Base-by-base conservation (phyloP, 2,329 filamentous ascomycete species). In the Alternaria metachromatica region DNA sequence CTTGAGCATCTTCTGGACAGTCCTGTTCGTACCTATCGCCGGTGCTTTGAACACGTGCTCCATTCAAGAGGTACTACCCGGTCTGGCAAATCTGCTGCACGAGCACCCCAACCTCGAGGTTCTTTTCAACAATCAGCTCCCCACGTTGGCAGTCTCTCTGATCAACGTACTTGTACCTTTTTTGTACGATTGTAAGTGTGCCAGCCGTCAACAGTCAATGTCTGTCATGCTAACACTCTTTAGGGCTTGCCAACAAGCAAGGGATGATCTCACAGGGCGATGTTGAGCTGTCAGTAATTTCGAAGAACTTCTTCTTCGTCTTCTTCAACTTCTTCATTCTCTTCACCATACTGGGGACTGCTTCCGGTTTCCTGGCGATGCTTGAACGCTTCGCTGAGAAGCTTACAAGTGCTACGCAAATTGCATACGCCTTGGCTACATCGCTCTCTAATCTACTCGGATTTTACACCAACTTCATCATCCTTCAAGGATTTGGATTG, bases 291-390 rank as follows among this genome's bases (percentile, higher is more conserved):
- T 98, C 96, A 0, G 86, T 96, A 48, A 95, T 99, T 69, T 97
- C 93, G 58, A 99, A 99, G 83, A 99, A 98, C 80, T 99, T 98
- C 82, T 97, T 98, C 85, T 99, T 99, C 78, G 94, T 92, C 10
- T 99, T 99, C 81, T 98, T 99, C 87, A 99, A 99, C 81, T 93
- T 98, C 61, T 99, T 99, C 81, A 87, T 98, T 55, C 88, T 98
- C 48, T 97, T 98, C 78, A 96, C 95, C 1, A 87, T 96, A 25
- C 92, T 97, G 49, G 92, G 92, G 58, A 93, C 94, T 5, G 93
- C 89, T 2, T 89, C 91, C 43, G 88, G 90, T 58, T 92, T 97
- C 75, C 89, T 89, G 80, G 84, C 85, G 33, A 87, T 91, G 56
- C 85, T 86, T 74, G 81, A 87, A 60, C 82, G 84, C 25, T 85